Percentiles rank a stretch among this genome's conserved stretches.
Conservation (phyloP, 83 land plant species). For the Diphasiastrum complanatum region DNA sequence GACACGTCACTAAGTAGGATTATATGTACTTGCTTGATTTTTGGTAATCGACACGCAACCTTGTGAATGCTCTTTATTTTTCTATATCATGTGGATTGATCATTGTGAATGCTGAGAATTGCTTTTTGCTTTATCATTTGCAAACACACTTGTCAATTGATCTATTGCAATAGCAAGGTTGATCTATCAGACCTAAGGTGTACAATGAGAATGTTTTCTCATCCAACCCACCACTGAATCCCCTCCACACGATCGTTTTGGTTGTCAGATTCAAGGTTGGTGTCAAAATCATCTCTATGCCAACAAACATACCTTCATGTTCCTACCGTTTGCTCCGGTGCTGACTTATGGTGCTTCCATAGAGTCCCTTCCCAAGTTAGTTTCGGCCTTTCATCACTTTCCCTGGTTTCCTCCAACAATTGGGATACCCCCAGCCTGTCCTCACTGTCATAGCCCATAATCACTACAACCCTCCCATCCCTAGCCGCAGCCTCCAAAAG, state of each 20-base stretch:
- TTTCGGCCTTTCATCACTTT: slow-evolving; percentile 34
- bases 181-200: no score
- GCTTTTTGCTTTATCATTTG: no score
- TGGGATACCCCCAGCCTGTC: slow-evolving; percentile 29
- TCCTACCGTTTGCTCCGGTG: slow-evolving; percentile 27
- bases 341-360: slow-evolving; percentile 33
- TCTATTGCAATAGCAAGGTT: no score
- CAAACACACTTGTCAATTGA: no score
- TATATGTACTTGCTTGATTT: no score
- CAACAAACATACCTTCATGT: slow-evolving; percentile 32
- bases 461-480: slow-evolving; percentile 29
- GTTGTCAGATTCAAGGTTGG: slow-evolving; percentile 14
- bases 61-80: no score
- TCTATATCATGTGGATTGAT: no score
- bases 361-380: slow-evolving; percentile 38
- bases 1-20: no score
- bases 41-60: no score
- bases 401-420: slow-evolving; percentile 33
- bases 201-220: no score
- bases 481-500: slow-evolving; percentile 10
- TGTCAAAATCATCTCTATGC: slow-evolving; percentile 33
- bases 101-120: no score
- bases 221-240: no score
- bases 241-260: slow-evolving; percentile 33
- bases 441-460: slow-evolving; percentile 36